phyloP scores from a whole-genome alignment of 2,329 filamentous ascomycete genomes.

The Penicillium sp. region DNA sequence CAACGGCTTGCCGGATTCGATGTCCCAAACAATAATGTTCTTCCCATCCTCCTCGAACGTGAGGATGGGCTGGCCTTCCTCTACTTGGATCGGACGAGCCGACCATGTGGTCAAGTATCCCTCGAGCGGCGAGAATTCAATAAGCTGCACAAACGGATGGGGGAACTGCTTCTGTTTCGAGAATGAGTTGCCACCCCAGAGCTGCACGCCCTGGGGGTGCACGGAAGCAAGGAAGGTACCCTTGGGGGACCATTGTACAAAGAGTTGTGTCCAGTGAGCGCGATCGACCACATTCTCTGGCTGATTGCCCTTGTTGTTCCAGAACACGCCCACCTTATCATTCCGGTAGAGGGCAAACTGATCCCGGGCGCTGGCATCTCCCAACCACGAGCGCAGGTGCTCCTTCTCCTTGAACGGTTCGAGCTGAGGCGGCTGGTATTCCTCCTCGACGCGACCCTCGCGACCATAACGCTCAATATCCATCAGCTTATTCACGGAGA shows the following conservation, averaged over 20 bases:
- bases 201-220: constrained; percentile 90
- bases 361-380: constrained; percentile 81
- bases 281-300: constrained; percentile 88
- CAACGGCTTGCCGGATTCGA: constrained; percentile 79
- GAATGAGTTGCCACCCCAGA: constrained; percentile 92
- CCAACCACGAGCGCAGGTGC: constrained; percentile 88
- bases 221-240: constrained; percentile 93
- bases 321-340: constrained; percentile 89
- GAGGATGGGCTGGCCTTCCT: constrained; percentile 78
- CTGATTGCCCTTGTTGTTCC: constrained; percentile 92
- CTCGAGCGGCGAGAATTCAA: constrained; percentile 91
- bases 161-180: constrained; percentile 86
- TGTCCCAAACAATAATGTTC: constrained; percentile 99
- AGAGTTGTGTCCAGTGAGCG: constrained; percentile 94
- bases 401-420: constrained; percentile 86
- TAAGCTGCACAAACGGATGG: constrained; percentile 89
- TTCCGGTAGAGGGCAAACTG: constrained; percentile 93
- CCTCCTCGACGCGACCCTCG: constrained; percentile 87
- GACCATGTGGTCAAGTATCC: constrained; percentile 97
- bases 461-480: constrained; percentile 95
- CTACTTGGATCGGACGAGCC: constrained; percentile 82
- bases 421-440: constrained; percentile 75
- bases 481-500: constrained; percentile 95
- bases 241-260: constrained; percentile 94
- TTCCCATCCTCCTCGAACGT: constrained; percentile 93